A percentile compares a stretch with the other conserved stretches of the same genome.
These are phyloP conservation scores for Paxillus rubicundulus DNA, from an alignment of 768 basidiomycete species.

Conservation along the genomic window DNA sequence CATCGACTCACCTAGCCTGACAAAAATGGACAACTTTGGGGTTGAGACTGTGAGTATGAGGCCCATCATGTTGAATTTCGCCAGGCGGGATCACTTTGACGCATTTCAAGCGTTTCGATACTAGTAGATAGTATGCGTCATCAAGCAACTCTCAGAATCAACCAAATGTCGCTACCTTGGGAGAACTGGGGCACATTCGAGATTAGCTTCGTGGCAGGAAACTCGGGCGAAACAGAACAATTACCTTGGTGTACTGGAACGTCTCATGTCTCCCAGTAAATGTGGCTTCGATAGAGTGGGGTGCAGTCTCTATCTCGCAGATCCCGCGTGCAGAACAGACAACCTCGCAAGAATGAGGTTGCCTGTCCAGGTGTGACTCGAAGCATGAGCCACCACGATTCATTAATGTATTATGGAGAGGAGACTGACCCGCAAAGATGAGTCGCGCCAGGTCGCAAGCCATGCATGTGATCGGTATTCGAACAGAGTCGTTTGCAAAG, in stretches of 20 bases:
- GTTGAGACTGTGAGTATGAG: constrained; percentile 44
- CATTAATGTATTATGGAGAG: no score
- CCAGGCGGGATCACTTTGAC: constrained; percentile 42
- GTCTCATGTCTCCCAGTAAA: constrained; percentile 54
- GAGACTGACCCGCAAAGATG: constrained; percentile 54
- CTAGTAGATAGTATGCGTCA: constrained; percentile 19
- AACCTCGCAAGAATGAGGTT: constrained; percentile 42
- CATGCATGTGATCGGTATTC: constrained; percentile 47
- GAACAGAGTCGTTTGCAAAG: constrained; percentile 50
- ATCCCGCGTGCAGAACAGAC: constrained; percentile 41
- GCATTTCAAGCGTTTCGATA: constrained; percentile 46
- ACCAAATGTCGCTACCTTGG: no score
- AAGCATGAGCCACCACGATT: no score
- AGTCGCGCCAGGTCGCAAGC: constrained; percentile 31
- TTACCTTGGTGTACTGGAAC: constrained; percentile 57
- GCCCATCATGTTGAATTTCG: constrained; percentile 36
- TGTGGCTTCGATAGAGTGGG: constrained; percentile 53
- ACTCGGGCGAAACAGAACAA: background rate
- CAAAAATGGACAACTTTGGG: constrained; percentile 42
- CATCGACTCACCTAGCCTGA: constrained; percentile 37
- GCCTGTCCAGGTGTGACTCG: constrained; percentile 28
- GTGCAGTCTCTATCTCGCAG: constrained; percentile 52
- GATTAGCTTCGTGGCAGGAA: no score
- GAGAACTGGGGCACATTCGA: no score
- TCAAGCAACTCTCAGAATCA: no score